phyloP scores from a whole-genome alignment of 2,329 filamentous ascomycete species.

The Capronia americana region DNA sequence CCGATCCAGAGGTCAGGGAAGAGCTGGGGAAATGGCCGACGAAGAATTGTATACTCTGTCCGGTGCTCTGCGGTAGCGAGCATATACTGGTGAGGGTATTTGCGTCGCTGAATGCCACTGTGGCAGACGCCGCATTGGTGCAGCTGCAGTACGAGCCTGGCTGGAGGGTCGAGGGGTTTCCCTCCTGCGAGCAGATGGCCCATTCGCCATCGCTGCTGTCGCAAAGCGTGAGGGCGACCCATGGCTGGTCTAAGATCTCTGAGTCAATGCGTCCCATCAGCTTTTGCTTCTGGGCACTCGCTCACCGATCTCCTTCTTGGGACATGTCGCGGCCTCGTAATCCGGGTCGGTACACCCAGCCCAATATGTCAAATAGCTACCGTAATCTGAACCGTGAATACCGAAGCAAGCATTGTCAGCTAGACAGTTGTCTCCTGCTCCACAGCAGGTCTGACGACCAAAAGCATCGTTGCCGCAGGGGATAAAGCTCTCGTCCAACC shows the following conservation, averaged over 20 bases:
- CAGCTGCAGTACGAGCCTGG: conserved; percentile 44
- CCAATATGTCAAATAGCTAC: conserved; percentile 45
- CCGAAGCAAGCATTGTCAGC: conserved; percentile 42
- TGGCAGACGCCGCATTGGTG: conserved; percentile 40
- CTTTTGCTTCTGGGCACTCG: neutral
- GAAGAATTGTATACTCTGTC: conserved; percentile 41
- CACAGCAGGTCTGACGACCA: conserved; percentile 45
- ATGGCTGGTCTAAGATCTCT: conserved; percentile 38
- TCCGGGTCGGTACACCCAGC: conserved; percentile 48
- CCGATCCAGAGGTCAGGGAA: conserved; percentile 9
- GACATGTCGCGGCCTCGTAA: conserved; percentile 46
- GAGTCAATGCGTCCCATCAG: neutral
- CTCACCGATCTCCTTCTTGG: conserved; percentile 42
- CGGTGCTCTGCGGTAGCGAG: conserved; percentile 40
- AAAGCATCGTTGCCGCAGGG: conserved; percentile 47
- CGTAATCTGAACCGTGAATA: conserved; percentile 30
- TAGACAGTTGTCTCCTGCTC: conserved; percentile 45
- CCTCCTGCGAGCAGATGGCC: conserved; percentile 44
- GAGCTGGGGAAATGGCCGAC: conserved; percentile 40
- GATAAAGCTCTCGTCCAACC: conserved; percentile 39
- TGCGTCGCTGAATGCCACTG: conserved; percentile 39
- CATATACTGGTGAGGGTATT: conserved; percentile 41
- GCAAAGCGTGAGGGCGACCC: conserved; percentile 48
- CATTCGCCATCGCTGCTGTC: conserved; percentile 45
- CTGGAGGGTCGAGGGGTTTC: conserved; percentile 35